Percentiles rank a stretch among this genome's conserved stretches.
Conservation (phyloP, 148 eudicot genomes). For the Rhododendron williamsianum region DNA sequence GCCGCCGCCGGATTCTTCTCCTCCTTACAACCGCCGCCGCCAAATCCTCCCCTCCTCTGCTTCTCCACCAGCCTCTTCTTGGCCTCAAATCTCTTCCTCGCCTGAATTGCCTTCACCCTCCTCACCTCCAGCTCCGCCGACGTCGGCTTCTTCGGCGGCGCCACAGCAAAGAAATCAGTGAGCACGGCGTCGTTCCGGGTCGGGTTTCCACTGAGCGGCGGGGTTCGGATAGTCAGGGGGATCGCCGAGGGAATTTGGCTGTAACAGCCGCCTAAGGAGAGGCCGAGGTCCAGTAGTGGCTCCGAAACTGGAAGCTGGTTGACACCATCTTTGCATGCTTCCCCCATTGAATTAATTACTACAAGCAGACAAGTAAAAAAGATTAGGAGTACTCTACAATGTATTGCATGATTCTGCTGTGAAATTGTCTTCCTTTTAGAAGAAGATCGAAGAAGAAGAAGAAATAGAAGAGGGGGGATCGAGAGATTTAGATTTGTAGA, state of each 20-base stretch:
- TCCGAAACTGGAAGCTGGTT: not conserved
- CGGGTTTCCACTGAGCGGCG: not conserved
- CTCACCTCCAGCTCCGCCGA: not conserved
- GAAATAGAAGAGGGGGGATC: too few species aligned
- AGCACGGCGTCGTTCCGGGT: not conserved
- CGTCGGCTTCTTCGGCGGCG: not conserved
- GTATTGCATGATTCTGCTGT: too few species aligned
- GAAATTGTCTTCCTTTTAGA: too few species aligned
- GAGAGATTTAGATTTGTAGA: too few species aligned
- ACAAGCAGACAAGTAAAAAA: not conserved
- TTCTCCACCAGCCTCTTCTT: conserved; percentile 1
- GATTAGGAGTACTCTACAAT: too few species aligned
- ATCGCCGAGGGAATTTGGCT: not conserved
- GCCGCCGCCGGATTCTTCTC: not conserved
- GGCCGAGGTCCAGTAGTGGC: not conserved
- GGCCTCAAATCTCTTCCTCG: not conserved
- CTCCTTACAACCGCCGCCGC: not conserved
- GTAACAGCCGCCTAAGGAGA: conserved; percentile 11
- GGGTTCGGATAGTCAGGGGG: not conserved
- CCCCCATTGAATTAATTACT: conserved; percentile 7
- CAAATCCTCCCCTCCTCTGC: not conserved
- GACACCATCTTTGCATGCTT: not conserved
- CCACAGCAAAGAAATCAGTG: not conserved
- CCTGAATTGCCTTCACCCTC: not conserved
- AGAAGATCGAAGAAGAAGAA: too few species aligned